Conservation (phyloP, 257 asterid species). For the Primulina huaijiensis region DNA sequence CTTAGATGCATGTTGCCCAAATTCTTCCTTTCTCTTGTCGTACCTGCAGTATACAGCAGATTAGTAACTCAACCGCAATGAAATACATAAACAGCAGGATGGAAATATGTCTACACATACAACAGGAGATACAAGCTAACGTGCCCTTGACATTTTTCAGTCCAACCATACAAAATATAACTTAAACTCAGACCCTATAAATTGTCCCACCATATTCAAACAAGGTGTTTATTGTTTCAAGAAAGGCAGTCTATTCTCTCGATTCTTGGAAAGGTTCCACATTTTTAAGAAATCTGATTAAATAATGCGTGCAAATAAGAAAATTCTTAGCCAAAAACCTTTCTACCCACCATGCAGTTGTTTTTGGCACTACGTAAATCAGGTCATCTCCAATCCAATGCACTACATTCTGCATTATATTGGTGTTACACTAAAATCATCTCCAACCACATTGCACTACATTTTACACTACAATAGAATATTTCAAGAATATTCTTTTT, state of each 20-base stretch:
- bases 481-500: no score
- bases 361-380: background rate
- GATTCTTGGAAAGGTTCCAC: background rate
- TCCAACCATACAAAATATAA: background rate
- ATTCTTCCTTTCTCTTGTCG: constrained; percentile 82
- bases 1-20: constrained; percentile 52
- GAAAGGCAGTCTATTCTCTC: background rate
- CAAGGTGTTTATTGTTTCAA: background rate
- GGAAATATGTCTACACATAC: background rate
- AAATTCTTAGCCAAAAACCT: background rate
- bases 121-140: constrained; percentile 11
- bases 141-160: background rate
- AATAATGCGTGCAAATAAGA: background rate
- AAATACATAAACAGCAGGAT: constrained; percentile 5
- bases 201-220: background rate
- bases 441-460: no score
- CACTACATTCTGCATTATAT: no score
- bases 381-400: no score
- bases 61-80: background rate
- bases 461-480: no score
- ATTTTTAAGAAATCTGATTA: background rate
- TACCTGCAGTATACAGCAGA: constrained; percentile 39
- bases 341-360: background rate
- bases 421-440: no score
- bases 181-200: background rate